Percentiles rank a stretch among this genome's conserved stretches.
These are phyloP conservation scores for Triticum monococcum DNA, from an alignment of 176 grass and related monocot genomes.

Conservation along the genomic window DNA sequence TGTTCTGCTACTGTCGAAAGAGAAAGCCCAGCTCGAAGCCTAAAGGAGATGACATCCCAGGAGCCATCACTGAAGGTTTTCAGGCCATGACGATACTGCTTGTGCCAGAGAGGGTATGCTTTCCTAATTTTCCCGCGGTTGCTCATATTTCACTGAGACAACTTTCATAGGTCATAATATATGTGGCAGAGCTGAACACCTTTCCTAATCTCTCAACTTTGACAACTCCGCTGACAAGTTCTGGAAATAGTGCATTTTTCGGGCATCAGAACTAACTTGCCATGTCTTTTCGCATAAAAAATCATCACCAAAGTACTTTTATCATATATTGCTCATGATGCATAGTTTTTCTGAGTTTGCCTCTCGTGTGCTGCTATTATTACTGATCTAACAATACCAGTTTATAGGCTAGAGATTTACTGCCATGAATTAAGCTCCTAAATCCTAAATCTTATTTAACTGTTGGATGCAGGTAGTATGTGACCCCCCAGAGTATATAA, in stretches of 20 bases:
- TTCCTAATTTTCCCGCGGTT: not conserved
- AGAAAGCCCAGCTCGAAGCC: not conserved
- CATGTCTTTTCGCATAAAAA: not conserved
- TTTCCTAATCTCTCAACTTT: not conserved
- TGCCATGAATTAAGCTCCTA: not conserved
- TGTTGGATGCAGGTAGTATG: conserved; percentile 68
- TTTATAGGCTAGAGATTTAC: conserved; percentile 50
- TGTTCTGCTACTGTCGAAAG: not conserved
- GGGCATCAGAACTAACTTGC: not conserved
- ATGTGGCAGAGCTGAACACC: not conserved
- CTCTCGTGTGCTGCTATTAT: not conserved
- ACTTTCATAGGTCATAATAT: not conserved
- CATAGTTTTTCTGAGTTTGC: not conserved
- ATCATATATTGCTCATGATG: not conserved
- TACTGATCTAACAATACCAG: conserved; percentile 32
- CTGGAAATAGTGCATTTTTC: not conserved
- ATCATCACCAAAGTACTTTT: not conserved
- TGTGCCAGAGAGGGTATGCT: conserved; percentile 42
- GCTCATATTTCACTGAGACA: conserved; percentile 21
- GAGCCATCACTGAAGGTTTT: not conserved
- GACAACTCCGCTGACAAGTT: not conserved
- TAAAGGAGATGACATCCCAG: not conserved
- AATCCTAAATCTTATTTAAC: not conserved
- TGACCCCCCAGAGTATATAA: conserved; percentile 64
- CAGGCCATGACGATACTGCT: not conserved